A percentile compares a stretch with the other conserved stretches of the same genome.
Conservation (phyloP, 2,329 filamentous ascomycete species). For the Talaromyces sp. region DNA sequence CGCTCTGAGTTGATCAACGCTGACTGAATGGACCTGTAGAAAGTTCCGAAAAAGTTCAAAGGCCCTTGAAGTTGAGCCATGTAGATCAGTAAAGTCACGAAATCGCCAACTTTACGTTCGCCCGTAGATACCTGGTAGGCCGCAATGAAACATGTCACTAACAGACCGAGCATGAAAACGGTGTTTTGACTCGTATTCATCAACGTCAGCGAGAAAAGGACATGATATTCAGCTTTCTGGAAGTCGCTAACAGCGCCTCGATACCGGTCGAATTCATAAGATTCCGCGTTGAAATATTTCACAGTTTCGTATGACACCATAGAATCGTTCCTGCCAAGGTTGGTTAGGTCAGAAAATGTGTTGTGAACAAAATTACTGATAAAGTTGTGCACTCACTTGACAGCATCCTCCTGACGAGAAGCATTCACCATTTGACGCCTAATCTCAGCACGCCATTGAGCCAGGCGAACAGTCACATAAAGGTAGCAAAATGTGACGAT, state of each 20-base stretch:
- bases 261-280: slow-evolving; percentile 72
- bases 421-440: slow-evolving; percentile 92
- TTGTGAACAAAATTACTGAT: not conserved
- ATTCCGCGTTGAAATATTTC: slow-evolving; percentile 83
- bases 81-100: slow-evolving; percentile 69
- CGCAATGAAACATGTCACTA: slow-evolving; percentile 66
- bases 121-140: slow-evolving; percentile 71
- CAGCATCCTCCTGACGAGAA: slow-evolving; percentile 88
- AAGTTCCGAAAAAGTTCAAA: slow-evolving; percentile 85
- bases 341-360: not conserved
- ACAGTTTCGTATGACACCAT: slow-evolving; percentile 98
- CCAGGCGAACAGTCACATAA: slow-evolving; percentile 93
- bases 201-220: slow-evolving; percentile 68
- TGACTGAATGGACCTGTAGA: slow-evolving; percentile 92
- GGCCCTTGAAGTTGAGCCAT: slow-evolving; percentile 75
- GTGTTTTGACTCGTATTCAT: slow-evolving; percentile 78
- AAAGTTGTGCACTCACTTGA: slow-evolving; percentile 57
- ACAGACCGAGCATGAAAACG: slow-evolving; percentile 71
- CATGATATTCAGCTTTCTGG: slow-evolving; percentile 69
- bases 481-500: slow-evolving; percentile 95
- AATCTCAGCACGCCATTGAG: slow-evolving; percentile 84
- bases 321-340: slow-evolving; percentile 67
- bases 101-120: slow-evolving; percentile 62
- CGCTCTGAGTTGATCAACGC: slow-evolving; percentile 97
- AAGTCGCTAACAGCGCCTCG: slow-evolving; percentile 64